phyloP scores from a whole-genome alignment of 2,329 filamentous ascomycete species.

The Botryotinia narcissicola region DNA sequence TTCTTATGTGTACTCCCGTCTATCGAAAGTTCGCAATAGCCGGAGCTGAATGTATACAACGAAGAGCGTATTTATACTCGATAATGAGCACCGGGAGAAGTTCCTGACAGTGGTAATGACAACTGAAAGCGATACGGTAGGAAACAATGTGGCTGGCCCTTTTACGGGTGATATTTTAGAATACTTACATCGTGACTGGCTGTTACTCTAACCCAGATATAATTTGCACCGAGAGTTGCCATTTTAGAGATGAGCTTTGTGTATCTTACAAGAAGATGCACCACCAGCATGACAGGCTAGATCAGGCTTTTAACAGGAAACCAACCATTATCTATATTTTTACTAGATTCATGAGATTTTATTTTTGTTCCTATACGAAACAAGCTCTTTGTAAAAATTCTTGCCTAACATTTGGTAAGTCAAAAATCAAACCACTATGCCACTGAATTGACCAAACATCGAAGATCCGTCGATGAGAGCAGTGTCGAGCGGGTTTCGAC shows the following conservation, averaged over 20 bases:
- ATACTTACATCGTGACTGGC: too few species aligned
- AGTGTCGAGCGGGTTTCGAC: background rate
- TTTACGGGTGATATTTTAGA: too few species aligned
- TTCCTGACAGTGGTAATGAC: too few species aligned
- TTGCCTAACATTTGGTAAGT: too few species aligned
- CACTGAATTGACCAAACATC: background rate
- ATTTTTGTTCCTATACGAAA: background rate
- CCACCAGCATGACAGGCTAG: background rate
- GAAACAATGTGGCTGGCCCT: too few species aligned
- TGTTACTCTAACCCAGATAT: too few species aligned
- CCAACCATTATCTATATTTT: background rate
- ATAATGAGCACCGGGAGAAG: background rate
- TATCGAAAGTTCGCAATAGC: background rate
- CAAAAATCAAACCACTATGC: background rate
- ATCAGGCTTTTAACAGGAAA: background rate
- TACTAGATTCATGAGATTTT: background rate
- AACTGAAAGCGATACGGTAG: background rate
- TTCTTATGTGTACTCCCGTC: background rate
- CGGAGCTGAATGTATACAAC: background rate
- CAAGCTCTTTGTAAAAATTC: background rate
- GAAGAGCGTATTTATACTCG: background rate
- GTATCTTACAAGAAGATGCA: background rate
- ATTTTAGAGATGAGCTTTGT: too few species aligned
- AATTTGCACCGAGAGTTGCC: too few species aligned
- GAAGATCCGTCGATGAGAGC: background rate